These are phyloP conservation scores for Cordyceps tenuipes DNA, from an alignment of 2,329 filamentous ascomycete genomes.

Conservation along the genomic window DNA sequence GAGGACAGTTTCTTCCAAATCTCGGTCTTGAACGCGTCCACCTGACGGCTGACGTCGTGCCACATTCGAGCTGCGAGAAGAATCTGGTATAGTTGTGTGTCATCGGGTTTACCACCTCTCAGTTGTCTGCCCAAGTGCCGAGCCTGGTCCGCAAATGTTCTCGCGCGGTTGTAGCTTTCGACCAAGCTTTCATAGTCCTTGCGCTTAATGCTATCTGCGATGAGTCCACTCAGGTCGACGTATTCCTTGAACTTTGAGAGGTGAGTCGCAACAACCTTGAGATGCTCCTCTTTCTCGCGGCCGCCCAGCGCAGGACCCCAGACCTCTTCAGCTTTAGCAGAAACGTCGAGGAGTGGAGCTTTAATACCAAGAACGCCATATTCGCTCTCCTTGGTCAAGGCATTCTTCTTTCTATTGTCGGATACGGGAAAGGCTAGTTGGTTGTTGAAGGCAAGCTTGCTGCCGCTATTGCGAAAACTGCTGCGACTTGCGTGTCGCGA, in stretches of 20 bases:
- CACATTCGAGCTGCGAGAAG: slow-evolving; percentile 89
- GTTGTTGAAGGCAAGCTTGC: slow-evolving; percentile 28
- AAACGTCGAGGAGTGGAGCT: slow-evolving; percentile 76
- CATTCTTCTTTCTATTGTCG: slow-evolving; percentile 73
- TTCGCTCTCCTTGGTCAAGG: slow-evolving; percentile 84
- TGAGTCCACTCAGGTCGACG: slow-evolving; percentile 68
- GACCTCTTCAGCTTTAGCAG: slow-evolving; percentile 90
- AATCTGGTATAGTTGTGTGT: slow-evolving; percentile 77
- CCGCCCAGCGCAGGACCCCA: slow-evolving; percentile 93
- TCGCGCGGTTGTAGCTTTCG: slow-evolving; percentile 78
- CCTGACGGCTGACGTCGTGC: slow-evolving; percentile 83
- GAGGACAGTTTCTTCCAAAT: slow-evolving; percentile 75
- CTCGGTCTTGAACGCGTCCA: slow-evolving; percentile 79
- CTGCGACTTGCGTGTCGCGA: slow-evolving; percentile 60
- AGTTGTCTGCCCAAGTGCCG: slow-evolving; percentile 55
- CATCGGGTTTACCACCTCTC: slow-evolving; percentile 52
- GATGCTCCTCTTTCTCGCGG: slow-evolving; percentile 78
- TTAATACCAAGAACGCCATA: slow-evolving; percentile 87
- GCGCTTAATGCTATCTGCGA: slow-evolving; percentile 79
- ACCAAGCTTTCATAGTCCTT: slow-evolving; percentile 84
- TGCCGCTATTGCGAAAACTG: slow-evolving; percentile 50
- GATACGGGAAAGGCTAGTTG: slow-evolving; percentile 28
- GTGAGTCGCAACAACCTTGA: slow-evolving; percentile 68
- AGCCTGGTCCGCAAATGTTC: slow-evolving; percentile 71
- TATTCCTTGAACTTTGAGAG: slow-evolving; percentile 74